Evolutionary conservation across 1,284 basidiomycete genomes (phyloP).

Genomic region (Xerocomus amazonicus): DNA sequence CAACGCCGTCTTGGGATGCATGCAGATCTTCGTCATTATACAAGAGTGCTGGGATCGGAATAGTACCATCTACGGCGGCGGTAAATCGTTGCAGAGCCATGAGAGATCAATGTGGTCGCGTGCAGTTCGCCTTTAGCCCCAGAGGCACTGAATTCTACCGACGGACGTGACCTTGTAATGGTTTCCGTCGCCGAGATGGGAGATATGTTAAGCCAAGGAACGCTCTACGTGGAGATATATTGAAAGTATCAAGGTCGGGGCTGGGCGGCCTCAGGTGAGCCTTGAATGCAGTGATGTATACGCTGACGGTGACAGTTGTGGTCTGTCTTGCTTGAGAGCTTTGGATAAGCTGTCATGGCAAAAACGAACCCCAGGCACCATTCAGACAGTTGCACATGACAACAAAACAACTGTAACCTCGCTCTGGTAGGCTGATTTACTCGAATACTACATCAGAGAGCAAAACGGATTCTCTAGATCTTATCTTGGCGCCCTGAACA

Average conservation of each 20-base stretch:
- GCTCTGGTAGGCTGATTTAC: conserved; percentile 2
- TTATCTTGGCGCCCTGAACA: background rate
- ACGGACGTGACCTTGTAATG: conserved; percentile 5
- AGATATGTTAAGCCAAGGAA: conserved; percentile 6
- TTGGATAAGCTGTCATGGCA: conserved; percentile 9
- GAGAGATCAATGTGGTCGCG: conserved; percentile 1
- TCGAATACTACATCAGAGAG: background rate
- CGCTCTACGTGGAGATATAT: conserved; percentile 7
- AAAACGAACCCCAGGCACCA: conserved; percentile 22
- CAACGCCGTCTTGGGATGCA: conserved; percentile 72
- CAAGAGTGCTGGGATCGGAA: conserved; percentile 68
- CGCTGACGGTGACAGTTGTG: conserved; percentile 1
- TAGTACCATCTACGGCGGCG: conserved; percentile 61
- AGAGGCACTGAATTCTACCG: conserved; percentile 13
- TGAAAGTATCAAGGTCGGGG: conserved; percentile 5
- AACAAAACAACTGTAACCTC: background rate
- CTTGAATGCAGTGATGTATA: conserved; percentile 14
- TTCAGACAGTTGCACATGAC: background rate
- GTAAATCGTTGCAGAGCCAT: conserved; percentile 58
- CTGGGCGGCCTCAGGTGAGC: conserved; percentile 22
- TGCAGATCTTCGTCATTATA: conserved; percentile 78
- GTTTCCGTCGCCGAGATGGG: conserved; percentile 1
- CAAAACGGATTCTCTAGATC: background rate
- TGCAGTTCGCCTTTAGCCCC: background rate
- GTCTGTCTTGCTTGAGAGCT: conserved; percentile 1